Conservation (phyloP, 1,139 yeast genomes). For the Geotrichum fermentans region DNA sequence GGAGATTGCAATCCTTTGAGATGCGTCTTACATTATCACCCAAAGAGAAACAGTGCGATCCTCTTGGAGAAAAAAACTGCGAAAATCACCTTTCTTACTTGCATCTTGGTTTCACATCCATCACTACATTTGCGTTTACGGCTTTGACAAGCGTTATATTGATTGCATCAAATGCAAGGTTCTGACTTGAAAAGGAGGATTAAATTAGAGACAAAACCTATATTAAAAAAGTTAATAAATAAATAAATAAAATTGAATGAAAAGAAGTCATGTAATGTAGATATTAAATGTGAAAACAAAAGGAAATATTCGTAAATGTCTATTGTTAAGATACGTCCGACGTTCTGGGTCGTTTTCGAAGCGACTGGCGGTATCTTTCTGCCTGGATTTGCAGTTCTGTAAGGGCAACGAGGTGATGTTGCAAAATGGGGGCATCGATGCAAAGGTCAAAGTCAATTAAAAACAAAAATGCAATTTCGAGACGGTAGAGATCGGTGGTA, state of each 20-base stretch:
- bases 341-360: constrained; percentile 7
- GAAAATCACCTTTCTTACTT: too few species aligned
- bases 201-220: too few species aligned
- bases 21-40: too few species aligned
- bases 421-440: constrained; percentile 24
- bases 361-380: constrained; percentile 1
- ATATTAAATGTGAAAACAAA: background rate
- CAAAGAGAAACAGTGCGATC: too few species aligned
- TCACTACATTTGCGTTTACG: too few species aligned
- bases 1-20: too few species aligned
- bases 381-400: constrained; percentile 8
- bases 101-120: too few species aligned
- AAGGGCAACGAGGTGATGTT: constrained; percentile 6
- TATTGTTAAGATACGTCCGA: background rate
- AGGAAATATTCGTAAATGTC: background rate
- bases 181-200: too few species aligned
- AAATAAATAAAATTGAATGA: too few species aligned
- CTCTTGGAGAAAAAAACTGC: too few species aligned
- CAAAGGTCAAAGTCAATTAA: constrained; percentile 38
- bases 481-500: constrained; percentile 41
- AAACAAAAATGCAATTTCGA: constrained; percentile 48
- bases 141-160: too few species aligned
- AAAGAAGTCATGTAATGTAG: background rate
- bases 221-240: background rate
- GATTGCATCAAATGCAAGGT: too few species aligned